These are phyloP conservation scores for Asterionellopsis glacialis DNA, from an alignment of 108 stramenopile species.

Conservation along the genomic window DNA sequence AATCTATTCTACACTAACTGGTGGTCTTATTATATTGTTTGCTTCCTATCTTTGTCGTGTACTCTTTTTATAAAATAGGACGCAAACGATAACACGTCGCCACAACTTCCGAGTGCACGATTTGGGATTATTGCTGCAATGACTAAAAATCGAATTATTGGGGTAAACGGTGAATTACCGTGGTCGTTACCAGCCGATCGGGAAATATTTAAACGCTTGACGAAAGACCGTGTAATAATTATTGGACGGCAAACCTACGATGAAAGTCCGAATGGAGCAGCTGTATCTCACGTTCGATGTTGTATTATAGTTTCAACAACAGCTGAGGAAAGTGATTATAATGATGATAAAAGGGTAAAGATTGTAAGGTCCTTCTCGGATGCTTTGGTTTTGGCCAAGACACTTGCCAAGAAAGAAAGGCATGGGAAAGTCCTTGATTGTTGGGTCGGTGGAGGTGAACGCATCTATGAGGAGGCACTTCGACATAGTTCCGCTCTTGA, in stretches of 20 bases:
- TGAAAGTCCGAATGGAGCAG: slow-evolving; percentile 36
- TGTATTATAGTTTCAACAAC: slow-evolving; percentile 65
- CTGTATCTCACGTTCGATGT: slow-evolving; percentile 52
- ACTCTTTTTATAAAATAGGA: too few relatives aligned
- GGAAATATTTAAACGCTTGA: slow-evolving; percentile 47
- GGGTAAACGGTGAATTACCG: slow-evolving; percentile 63
- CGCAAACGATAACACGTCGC: too few relatives aligned
- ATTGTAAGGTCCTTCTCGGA: slow-evolving; percentile 61
- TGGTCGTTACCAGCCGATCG: slow-evolving; percentile 68
- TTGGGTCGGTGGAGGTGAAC: slow-evolving; percentile 81
- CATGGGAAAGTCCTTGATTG: slow-evolving; percentile 25
- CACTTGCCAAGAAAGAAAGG: slow-evolving; percentile 8
- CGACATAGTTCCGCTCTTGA: slow-evolving; percentile 33
- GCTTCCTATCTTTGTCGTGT: too few relatives aligned
- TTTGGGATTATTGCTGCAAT: slow-evolving; percentile 81
- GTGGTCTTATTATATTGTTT: too few relatives aligned
- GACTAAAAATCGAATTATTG: slow-evolving; percentile 58
- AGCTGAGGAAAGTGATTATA: background rate
- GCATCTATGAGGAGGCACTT: slow-evolving; percentile 62
- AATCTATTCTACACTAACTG: too few relatives aligned
- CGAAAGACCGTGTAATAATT: slow-evolving; percentile 51
- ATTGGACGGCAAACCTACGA: slow-evolving; percentile 62
- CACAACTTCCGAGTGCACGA: background rate
- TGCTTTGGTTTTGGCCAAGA: slow-evolving; percentile 50
- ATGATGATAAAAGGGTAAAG: slow-evolving; percentile 8